Base-by-base conservation (phyloP, 441 rosid species). In the Corymbia calophylla region DNA sequence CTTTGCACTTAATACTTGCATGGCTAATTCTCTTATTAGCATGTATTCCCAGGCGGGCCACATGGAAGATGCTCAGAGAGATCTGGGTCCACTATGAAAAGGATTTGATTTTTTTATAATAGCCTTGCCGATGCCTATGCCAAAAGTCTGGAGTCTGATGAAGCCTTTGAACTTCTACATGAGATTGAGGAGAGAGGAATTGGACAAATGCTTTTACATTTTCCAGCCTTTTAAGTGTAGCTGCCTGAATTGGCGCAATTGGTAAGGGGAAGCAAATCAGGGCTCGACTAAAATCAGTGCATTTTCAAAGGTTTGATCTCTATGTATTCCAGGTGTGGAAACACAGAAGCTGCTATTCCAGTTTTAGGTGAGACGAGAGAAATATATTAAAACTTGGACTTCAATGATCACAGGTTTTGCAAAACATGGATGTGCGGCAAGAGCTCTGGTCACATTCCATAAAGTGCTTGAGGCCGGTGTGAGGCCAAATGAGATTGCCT, bases 331-430 rank as follows among this genome's bases (percentile, higher is more conserved):
- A 94, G 91, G 91, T 96, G 96, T 16, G 96, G 94, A 91, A 92
- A 93, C 90, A 89, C 94, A 64, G 94, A 93, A 86, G 90, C 94
- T 90, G 95, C 97, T 88, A 92, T 91, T 44, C 91, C 87, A 92
- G 95, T 93, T 91, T 96, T 95, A 87, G 85, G 44, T 27, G 77
- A 92, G 88, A 94, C 91, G 94, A 90, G 62, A 54, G 90, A 68
- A 94, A 95, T 25, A 27, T 89, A 93, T 96, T 87, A 94, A 94
- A 90, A 94, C 96, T 21, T 95, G 97, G 97, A 95, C 97, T 87
- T 93, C 95, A 21, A 95, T 94, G 96, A 93, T 96, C 88, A 94
- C 95, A 19, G 97, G 96, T 64, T 95, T 94, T 47, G 94, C 95
- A 6, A 95, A 95, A 91, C 97, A 95, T 60, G 97, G 97, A 87